Conservation (phyloP, 768 basidiomycete species). For the Psilocybe azurescens region DNA sequence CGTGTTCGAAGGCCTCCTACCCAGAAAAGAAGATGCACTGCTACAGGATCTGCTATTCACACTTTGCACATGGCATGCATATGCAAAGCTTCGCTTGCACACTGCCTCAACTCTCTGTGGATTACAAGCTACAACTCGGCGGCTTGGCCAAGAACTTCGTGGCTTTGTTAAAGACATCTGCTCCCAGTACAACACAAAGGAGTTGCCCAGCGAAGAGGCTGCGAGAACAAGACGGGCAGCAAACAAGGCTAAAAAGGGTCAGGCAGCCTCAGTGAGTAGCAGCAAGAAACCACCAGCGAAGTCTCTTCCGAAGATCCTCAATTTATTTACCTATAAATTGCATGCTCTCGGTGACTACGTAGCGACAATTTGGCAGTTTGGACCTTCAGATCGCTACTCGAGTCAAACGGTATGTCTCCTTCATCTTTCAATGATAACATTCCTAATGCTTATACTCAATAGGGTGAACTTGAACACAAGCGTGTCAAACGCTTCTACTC, state of each 20-base stretch:
- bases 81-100: conserved; percentile 40
- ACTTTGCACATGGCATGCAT: conserved; percentile 39
- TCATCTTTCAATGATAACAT: not conserved
- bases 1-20: conserved; percentile 35
- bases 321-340: conserved; percentile 15
- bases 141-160: conserved; percentile 28
- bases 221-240: conserved; percentile 22
- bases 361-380: conserved; percentile 11
- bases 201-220: conserved; percentile 29
- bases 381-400: conserved; percentile 14
- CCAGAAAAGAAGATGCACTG: conserved; percentile 24
- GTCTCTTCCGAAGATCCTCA: not conserved
- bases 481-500: conserved; percentile 18
- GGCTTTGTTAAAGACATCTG: conserved; percentile 26
- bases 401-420: conserved; percentile 13
- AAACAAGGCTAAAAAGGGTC: not conserved
- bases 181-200: conserved; percentile 8
- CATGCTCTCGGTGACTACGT: conserved; percentile 20
- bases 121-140: conserved; percentile 30
- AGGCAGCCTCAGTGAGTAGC: not conserved
- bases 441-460: not conserved
- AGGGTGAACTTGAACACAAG: conserved; percentile 21
- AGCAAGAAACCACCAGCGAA: not conserved
- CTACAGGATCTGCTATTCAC: conserved; percentile 33
- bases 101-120: conserved; percentile 37